Evolutionary conservation across 176 grass and related monocot genomes (phyloP), one percentile per base, ranked within the genome.

Genomic region (Secale cereale): DNA sequence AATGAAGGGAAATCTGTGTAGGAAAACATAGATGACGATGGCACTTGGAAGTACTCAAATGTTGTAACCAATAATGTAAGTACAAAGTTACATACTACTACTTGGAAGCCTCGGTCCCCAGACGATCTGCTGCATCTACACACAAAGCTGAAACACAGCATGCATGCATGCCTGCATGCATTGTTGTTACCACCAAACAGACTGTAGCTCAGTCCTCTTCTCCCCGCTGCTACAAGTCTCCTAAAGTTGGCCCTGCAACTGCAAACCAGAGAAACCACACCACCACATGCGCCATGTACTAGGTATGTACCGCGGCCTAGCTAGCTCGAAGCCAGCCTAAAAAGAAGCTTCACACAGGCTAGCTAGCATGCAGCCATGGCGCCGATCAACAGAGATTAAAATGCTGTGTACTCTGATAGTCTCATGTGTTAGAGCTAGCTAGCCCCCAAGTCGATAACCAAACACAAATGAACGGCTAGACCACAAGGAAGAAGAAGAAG

Each of bases 401-500:
- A 70, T 25, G 62, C 36, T 59, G 65, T 86, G 80, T 52, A 52
- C 48, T 52, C 48, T 52, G 48, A 52, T 65, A 76, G 59, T 81
- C 84, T 66, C 33, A 43, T 76, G 76, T 91, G 89, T 87, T 91
- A 89, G 87, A 80, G 20, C 32, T 26, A 59, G 71, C 70, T 74
- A 80, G 77, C 32, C 76, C 89, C 85, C 73, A 84, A 70, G 76
- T 84, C 81, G 76, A 84, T 41, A 46, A 62, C 7, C 77, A 87
- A 70, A 70, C 52, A 80, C 85, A 91, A 48, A 84, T 54, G 61
- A 81, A 70, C 48, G 20, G 57, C 60, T 37, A 33, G 35, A 74
- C 2, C 32, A 57, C 28, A 22, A 27, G 39, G 64, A 64, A 7
- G 20, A 50, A 2, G 46, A 79, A 2, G 46, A 79, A 83, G 80